Evolutionary conservation across 2,329 filamentous ascomycete species (phyloP), one percentile per base, ranked within the genome.

Genomic region (Cryoendolithus antarcticus): DNA sequence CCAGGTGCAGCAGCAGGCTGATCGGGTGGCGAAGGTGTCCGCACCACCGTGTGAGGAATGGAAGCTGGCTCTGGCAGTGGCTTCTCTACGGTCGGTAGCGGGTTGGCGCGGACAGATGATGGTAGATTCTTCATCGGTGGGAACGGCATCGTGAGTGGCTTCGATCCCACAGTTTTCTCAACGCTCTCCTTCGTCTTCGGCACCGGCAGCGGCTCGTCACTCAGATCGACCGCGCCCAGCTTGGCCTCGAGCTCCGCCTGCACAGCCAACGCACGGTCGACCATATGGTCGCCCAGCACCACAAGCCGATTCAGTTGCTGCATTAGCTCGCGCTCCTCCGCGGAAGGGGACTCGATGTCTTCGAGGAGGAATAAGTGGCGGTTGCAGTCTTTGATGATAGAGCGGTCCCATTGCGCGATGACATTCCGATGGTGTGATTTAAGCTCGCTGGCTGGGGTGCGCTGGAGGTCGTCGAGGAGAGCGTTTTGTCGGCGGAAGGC

Each of bases 311-410:
- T 41, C 2, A 49, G 43, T 30, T 45, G 32, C 6, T 32, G 30
- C 47, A 49, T 47, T 6, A 43, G 24, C 24, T 44, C 30, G 12
- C 40, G 44, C 31, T 46, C 39, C 29, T 43, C 43, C 10, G 13
- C 12, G 9, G 37, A 39, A 4, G 40, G 47, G 9, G 33, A 11
- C 4, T 34, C 27, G 4, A 41, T 35, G 10, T 37, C 35, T 28
- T 49, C 45, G n/a, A 47, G 29, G 12, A 31, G 1, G 1, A 40
- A 34, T 6, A 47, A 41, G 12, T 43, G 30, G 6, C 27, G 11
- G 12, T 35, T 38, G 28, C 42, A 46, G 3, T 44, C 35, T 9
- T 29, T 33, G 37, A 48, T 39, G 10, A 37, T 30, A 6, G 43
- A 34, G 13, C 38, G 37, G 11, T 44, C 44, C 43, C 43, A 47